These are phyloP conservation scores for Mycosphaerella arachidis DNA, from an alignment of 2,329 filamentous ascomycete genomes.

Conservation along the genomic window DNA sequence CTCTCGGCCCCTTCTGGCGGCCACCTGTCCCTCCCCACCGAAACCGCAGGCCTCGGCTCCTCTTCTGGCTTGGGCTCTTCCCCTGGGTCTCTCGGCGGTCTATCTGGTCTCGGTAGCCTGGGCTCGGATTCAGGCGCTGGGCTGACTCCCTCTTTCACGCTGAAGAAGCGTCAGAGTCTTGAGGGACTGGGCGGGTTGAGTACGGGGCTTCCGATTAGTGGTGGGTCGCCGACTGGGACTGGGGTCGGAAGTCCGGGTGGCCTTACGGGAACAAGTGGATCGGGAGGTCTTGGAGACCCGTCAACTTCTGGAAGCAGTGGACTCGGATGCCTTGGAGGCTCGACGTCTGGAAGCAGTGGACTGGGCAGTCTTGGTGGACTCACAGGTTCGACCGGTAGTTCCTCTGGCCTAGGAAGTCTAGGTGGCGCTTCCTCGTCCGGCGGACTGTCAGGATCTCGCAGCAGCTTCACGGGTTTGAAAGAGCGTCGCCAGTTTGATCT, in stretches of 20 bases:
- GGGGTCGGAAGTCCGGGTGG: neutral
- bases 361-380: neutral
- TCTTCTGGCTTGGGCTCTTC: neutral
- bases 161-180: no score
- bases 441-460: neutral
- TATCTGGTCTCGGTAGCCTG: no score
- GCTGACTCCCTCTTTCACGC: no score
- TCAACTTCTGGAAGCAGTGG: neutral
- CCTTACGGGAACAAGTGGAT: neutral
- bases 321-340: constrained; percentile 30
- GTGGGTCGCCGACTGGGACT: neutral
- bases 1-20: neutral
- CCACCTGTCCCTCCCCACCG: constrained; percentile 3
- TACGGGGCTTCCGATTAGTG: neutral
- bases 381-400: neutral
- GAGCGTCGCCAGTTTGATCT: neutral
- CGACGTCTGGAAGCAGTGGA: neutral
- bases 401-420: neutral
- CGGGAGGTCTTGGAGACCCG: constrained; percentile 7
- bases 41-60: neutral
- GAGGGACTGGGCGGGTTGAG: neutral
- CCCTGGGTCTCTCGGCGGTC: no score
- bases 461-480: neutral
- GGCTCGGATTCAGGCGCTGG: no score
- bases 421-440: neutral